Conservation (phyloP, 495 filamentous ascomycete genomes). For the Parachaetomium inaequale region DNA sequence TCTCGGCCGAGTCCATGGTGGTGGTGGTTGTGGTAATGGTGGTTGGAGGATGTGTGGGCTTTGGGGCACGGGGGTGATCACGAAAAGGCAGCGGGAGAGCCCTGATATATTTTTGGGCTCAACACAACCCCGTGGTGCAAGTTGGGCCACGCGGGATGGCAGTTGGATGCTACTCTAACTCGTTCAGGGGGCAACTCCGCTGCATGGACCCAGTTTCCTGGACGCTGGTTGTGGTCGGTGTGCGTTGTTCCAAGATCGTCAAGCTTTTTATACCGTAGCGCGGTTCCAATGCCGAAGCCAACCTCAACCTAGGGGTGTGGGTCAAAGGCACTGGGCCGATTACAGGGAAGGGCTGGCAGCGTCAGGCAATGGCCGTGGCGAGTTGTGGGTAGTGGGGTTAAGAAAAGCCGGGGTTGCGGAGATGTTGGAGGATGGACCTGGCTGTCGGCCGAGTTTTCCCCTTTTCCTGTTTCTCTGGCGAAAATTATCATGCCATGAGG, state of each 20-base stretch:
- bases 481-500: too few species aligned
- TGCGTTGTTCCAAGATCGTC: too few species aligned
- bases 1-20: constrained; percentile 8
- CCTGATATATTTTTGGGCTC: neutral
- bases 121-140: neutral
- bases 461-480: too few species aligned
- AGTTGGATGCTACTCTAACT: neutral
- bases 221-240: too few species aligned
- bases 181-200: neutral
- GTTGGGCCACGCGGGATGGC: neutral
- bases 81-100: neutral
- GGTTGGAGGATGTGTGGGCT: neutral
- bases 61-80: neutral
- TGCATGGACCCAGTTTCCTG: neutral
- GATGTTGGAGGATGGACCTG: neutral
- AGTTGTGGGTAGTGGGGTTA: neutral
- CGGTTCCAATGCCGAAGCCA: too few species aligned
- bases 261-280: too few species aligned
- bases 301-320: too few species aligned
- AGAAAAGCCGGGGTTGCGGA: neutral
- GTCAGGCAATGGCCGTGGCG: neutral
- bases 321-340: too few species aligned
- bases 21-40: neutral
- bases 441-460: neutral
- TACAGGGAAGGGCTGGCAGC: too few species aligned